Conservation (phyloP, 768 basidiomycete genomes). For the Boletellus emodensis region DNA sequence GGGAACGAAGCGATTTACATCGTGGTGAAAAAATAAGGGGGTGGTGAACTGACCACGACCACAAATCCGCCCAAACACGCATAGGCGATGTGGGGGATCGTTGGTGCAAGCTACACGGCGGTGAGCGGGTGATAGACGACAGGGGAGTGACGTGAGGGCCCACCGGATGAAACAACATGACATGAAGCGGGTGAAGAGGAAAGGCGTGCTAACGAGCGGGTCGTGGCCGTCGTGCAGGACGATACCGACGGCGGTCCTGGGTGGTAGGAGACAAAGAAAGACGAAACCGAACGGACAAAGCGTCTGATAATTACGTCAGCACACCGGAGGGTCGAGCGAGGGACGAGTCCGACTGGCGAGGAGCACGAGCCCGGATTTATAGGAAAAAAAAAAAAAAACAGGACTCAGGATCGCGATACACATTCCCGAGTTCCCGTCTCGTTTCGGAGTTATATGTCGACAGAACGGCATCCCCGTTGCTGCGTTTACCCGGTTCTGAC, state of each 20-base stretch:
- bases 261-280: conserved; percentile 3
- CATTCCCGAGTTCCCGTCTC: conserved; percentile 9
- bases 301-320: conserved; percentile 18
- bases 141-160: conserved; percentile 16
- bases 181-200: conserved; percentile 17
- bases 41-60: conserved; percentile 51
- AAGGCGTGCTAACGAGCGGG: neutral
- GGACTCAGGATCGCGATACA: conserved; percentile 2
- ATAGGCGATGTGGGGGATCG: conserved; percentile 72
- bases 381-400: neutral
- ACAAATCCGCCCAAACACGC: conserved; percentile 79
- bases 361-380: conserved; percentile 4
- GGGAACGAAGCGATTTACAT: neutral
- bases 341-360: too few species aligned
- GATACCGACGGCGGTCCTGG: conserved; percentile 3
- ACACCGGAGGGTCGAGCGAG: neutral
- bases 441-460: conserved; percentile 11
- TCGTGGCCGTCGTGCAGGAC: conserved; percentile 3
- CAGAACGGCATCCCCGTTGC: neutral
- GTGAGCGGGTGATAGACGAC: conserved; percentile 1
- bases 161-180: conserved; percentile 52
- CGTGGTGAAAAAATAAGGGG: neutral
- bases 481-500: neutral
- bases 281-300: neutral
- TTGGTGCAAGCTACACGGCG: conserved; percentile 39